Conservation (phyloP, 106 monocot genomes). For the Triglochin maritima region DNA sequence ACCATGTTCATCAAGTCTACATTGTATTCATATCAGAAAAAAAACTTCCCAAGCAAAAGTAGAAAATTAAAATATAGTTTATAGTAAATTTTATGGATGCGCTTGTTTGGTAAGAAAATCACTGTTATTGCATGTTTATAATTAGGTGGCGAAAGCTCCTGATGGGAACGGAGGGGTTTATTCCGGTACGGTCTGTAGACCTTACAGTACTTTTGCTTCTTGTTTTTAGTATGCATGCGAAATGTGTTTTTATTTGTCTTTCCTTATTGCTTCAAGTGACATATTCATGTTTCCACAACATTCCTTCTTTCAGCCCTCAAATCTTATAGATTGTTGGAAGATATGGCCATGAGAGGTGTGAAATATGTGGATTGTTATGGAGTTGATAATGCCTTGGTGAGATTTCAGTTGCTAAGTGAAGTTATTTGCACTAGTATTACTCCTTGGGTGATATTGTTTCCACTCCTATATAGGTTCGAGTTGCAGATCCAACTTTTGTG, state of each 20-base stretch:
- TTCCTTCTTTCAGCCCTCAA: slow-evolving; percentile 51
- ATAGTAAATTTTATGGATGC: too few species aligned
- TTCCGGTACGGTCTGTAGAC: slow-evolving; percentile 45
- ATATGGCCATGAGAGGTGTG: slow-evolving; percentile 91
- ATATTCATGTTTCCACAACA: too few species aligned
- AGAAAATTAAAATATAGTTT: too few species aligned
- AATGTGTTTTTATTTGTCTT: neutral
- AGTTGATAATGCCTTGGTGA: slow-evolving; percentile 95
- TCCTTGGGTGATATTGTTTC: slow-evolving; percentile 1
- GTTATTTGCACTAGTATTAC: neutral
- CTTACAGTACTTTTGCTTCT: neutral
- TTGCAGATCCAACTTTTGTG: slow-evolving; percentile 92
- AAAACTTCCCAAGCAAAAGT: too few species aligned
- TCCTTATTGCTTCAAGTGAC: too few species aligned
- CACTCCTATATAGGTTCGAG: slow-evolving; percentile 60
- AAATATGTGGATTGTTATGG: slow-evolving; percentile 93
- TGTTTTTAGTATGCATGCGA: neutral
- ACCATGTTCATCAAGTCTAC: too few species aligned
- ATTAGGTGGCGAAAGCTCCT: slow-evolving; percentile 92
- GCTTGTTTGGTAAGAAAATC: too few species aligned
- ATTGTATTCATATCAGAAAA: too few species aligned
- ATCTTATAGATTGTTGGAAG: slow-evolving; percentile 77
- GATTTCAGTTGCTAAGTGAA: slow-evolving; percentile 9
- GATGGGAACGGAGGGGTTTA: slow-evolving; percentile 99
- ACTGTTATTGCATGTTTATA: neutral